phyloP scores from a whole-genome alignment of 139 green algal species.

The Spirogloea muscicola region DNA sequence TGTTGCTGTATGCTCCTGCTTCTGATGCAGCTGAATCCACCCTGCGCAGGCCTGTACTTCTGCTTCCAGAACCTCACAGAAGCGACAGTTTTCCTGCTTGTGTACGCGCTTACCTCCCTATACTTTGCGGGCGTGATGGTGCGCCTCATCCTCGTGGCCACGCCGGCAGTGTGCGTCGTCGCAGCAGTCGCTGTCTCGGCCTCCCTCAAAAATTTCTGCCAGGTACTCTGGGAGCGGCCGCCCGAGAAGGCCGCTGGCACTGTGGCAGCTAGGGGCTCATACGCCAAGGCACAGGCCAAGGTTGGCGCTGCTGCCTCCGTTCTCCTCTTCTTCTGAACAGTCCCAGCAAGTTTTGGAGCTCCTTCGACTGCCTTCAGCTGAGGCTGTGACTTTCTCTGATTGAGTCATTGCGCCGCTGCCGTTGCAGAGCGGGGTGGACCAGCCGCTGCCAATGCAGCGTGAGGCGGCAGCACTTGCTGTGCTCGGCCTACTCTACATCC shows the following conservation, averaged over 20 bases:
- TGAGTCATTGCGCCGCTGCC: too few relatives aligned
- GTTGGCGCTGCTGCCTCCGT: too few relatives aligned
- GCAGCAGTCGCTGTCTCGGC: conserved; percentile 25
- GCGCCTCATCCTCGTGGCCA: conserved; percentile 66
- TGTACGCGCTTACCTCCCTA: conserved; percentile 36
- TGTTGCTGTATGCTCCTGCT: too few relatives aligned
- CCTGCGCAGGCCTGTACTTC: conserved; percentile 46
- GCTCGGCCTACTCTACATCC: conserved; percentile 6
- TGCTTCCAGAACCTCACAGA: conserved; percentile 52
- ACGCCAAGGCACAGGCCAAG: too few relatives aligned
- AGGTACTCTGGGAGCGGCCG: conserved; percentile 24
- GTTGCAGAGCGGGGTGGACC: conserved; percentile 11
- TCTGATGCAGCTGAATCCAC: too few relatives aligned
- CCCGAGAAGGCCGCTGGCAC: background rate
- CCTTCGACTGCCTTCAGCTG: too few relatives aligned
- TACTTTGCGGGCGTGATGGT: conserved; percentile 63
- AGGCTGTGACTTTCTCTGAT: too few relatives aligned
- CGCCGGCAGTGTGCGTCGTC: conserved; percentile 52
- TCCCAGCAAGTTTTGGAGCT: too few relatives aligned
- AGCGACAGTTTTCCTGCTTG: conserved; percentile 30
- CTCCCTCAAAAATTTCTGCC: conserved; percentile 20
- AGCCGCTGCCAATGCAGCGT: conserved; percentile 28
- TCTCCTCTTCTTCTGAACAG: too few relatives aligned
- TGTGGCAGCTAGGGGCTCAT: too few relatives aligned
- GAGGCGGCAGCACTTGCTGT: conserved; percentile 20